These are phyloP conservation scores for Fusarium veterinarium DNA, from an alignment of 2,329 filamentous ascomycete genomes.

Conservation along the genomic window DNA sequence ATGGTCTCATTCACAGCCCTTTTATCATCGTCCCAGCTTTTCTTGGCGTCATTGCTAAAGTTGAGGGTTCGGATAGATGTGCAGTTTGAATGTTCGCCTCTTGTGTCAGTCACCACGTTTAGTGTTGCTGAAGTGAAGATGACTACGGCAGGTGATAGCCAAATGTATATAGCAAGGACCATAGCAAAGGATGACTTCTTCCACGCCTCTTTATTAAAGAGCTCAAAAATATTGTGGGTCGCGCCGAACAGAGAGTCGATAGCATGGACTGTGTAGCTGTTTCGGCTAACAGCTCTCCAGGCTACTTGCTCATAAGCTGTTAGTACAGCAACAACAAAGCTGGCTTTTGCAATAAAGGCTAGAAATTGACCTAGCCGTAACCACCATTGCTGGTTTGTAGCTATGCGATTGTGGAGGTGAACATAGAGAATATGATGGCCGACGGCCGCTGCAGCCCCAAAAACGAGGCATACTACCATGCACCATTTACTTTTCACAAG, in stretches of 20 bases:
- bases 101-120: constrained; percentile 2
- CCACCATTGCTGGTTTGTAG: constrained; percentile 26
- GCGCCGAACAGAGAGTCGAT: constrained; percentile 37
- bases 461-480: constrained; percentile 11
- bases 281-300: constrained; percentile 15
- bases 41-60: constrained; percentile 28
- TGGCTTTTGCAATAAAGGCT: constrained; percentile 21
- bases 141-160: constrained; percentile 29
- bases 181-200: constrained; percentile 28
- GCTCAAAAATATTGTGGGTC: constrained; percentile 19
- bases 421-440: constrained; percentile 19
- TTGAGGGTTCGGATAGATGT: constrained; percentile 32
- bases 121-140: constrained; percentile 39
- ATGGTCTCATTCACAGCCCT: constrained; percentile 12
- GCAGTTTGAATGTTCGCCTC: constrained; percentile 8
- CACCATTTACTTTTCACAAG: constrained; percentile 17
- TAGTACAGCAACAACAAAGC: constrained; percentile 9
- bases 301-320: constrained; percentile 19
- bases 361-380: constrained; percentile 21
- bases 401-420: constrained; percentile 11
- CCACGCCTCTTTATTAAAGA: constrained; percentile 37
- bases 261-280: constrained; percentile 15
- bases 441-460: constrained; percentile 7
- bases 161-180: constrained; percentile 35
- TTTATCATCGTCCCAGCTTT: constrained; percentile 12